Conservation (phyloP, 441 rosid genomes). For the Adansonia rubrostipa region DNA sequence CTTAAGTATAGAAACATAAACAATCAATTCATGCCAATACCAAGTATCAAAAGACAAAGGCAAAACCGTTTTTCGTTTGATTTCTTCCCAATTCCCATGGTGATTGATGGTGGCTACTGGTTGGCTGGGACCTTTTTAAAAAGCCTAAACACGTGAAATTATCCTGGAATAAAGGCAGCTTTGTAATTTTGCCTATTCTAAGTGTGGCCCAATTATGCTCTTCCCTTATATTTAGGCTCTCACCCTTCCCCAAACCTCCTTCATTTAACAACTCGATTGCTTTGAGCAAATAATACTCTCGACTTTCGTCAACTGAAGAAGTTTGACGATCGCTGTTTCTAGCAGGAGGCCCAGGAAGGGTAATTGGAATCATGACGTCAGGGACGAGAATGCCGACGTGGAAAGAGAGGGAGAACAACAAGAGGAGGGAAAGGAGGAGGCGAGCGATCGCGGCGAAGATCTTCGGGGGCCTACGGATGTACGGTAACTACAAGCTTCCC, state of each 20-base stretch:
- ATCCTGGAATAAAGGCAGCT: constrained; percentile 49
- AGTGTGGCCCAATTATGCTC: constrained; percentile 29
- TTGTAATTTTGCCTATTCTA: constrained; percentile 23
- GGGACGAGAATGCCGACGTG: constrained; percentile 71
- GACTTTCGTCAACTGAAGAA: not conserved
- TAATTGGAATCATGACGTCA: constrained; percentile 48
- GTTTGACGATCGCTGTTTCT: constrained; percentile 4
- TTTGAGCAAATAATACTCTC: not conserved
- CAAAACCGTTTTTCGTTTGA: too few species aligned
- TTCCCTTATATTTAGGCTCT: constrained; percentile 21
- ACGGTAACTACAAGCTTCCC: constrained; percentile 69
- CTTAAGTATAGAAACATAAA: too few species aligned
- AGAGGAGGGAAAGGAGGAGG: constrained; percentile 65
- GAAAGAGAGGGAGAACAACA: constrained; percentile 82
- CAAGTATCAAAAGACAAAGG: too few species aligned
- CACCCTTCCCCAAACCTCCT: constrained; percentile 27
- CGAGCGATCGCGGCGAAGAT: constrained; percentile 76
- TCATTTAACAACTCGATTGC: constrained; percentile 33
- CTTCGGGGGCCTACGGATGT: constrained; percentile 62
- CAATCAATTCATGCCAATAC: too few species aligned
- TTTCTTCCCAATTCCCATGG: too few species aligned
- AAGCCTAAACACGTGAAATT: constrained; percentile 76
- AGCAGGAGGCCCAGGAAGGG: not conserved
- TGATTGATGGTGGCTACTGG: too few species aligned
- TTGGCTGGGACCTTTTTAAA: not conserved